These are phyloP conservation scores for Neonothopanus nambi DNA, from an alignment of 1,284 basidiomycete genomes.

Conservation along the genomic window DNA sequence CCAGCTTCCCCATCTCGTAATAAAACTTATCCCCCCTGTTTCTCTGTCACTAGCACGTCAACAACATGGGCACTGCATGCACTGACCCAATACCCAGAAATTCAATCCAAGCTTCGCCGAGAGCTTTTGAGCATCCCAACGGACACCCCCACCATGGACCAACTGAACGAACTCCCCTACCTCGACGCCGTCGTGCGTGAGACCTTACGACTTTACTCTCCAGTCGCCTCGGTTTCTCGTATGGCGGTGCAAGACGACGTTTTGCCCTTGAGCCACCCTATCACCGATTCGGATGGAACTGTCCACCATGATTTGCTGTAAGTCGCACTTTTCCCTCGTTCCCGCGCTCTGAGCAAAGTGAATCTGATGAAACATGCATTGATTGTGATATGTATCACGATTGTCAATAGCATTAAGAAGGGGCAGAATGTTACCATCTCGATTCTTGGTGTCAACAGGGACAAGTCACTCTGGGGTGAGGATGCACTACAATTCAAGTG, in stretches of 20 bases:
- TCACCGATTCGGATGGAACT: constrained; percentile 38
- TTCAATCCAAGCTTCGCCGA: constrained; percentile 67
- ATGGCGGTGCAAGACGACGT: constrained; percentile 53
- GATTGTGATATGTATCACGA: constrained; percentile 13
- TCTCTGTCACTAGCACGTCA: too few species aligned
- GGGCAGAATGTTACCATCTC: constrained; percentile 39
- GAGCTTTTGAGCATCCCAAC: constrained; percentile 56
- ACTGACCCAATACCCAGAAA: constrained; percentile 51
- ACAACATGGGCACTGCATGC: constrained; percentile 65
- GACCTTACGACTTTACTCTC: constrained; percentile 63
- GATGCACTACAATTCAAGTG: constrained; percentile 46
- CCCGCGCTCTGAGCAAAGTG: not conserved
- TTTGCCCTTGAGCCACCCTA: constrained; percentile 51
- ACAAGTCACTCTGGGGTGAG: constrained; percentile 44
- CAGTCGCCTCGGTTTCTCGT: constrained; percentile 57
- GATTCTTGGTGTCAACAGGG: constrained; percentile 37
- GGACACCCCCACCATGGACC: constrained; percentile 59
- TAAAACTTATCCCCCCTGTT: too few species aligned
- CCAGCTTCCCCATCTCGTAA: not conserved
- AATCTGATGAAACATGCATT: not conserved
- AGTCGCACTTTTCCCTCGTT: constrained; percentile 9
- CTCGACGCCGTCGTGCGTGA: constrained; percentile 72
- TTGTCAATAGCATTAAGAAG: constrained; percentile 37
- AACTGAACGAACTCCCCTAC: constrained; percentile 57
- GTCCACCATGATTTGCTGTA: constrained; percentile 31